A percentile compares a stretch with the other conserved stretches of the same genome.
Evolutionary conservation across 2,329 filamentous ascomycete genomes (phyloP).

Genomic region (Ceratocystis huliohia): DNA sequence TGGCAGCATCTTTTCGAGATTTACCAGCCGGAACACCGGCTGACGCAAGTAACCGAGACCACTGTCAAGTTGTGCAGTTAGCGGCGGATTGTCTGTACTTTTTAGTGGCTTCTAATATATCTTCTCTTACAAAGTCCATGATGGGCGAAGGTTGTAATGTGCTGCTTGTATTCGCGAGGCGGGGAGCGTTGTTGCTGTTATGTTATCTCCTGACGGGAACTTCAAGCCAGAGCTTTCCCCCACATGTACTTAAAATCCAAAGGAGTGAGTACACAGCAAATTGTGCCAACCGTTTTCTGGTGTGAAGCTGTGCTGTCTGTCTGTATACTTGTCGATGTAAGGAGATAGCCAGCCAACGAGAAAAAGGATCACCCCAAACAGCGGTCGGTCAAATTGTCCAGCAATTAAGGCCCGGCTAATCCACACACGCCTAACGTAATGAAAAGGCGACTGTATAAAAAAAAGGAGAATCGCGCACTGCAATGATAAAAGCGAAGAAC

Average conservation of each 20-base stretch:
- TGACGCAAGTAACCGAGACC: slow-evolving; percentile 54
- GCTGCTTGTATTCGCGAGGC: background rate
- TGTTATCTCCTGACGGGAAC: background rate
- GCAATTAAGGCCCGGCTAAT: background rate
- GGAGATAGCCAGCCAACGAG: background rate
- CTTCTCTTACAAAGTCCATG: slow-evolving; percentile 15
- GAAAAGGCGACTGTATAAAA: background rate
- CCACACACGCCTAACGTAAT: background rate
- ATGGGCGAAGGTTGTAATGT: background rate
- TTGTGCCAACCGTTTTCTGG: background rate
- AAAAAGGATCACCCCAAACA: background rate
- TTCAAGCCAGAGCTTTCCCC: background rate
- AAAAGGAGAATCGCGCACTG: background rate
- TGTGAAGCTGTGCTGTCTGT: too few relatives aligned
- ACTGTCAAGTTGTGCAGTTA: slow-evolving; percentile 32
- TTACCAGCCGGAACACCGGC: slow-evolving; percentile 44
- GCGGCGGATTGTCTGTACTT: background rate
- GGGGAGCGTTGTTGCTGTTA: background rate
- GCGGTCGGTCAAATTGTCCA: background rate
- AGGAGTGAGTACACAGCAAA: background rate
- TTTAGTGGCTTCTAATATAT: background rate
- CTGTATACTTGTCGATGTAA: background rate
- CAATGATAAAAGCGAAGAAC: background rate
- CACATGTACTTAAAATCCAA: background rate
- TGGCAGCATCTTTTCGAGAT: slow-evolving; percentile 46